Base-by-base conservation (phyloP, 2,329 filamentous ascomycete species). In the Beauveria scarabaeidicola region DNA sequence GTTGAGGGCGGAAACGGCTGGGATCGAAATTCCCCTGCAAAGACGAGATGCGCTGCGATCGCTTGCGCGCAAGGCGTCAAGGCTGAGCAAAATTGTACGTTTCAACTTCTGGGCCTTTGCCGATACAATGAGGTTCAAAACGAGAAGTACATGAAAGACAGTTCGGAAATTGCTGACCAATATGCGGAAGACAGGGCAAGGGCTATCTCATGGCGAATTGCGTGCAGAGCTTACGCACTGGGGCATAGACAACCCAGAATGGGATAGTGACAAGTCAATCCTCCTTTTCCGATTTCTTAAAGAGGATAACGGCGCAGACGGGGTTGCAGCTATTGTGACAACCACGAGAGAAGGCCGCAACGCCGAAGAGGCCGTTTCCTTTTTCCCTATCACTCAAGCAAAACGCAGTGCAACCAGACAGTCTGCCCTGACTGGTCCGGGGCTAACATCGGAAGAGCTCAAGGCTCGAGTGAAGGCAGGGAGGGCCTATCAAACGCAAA, bases 1-100 rank as follows among this genome's bases (percentile, higher is more conserved):
- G 60, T 69, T 43, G 67, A 69, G 61, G 69, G 67, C 41, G 68
- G 67, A 7, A 41, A 52, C n/a, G 62, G 51, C n/a, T n/a, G 5
- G 8, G 6, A 53, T 11, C 7, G 62, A 51, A 19, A 19, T 8
- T 29, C 19, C 40, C 9, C 47, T 15, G 38, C 58, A 27, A 25
- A 62, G 15, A 64, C 63, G 13, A 52, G 63, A 23, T 63, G 64
- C 38, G 64, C 65, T 36, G 64, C 58, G 15, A 15, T 61, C n/a
- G 32, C 36, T 17, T 65, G 63, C 47, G 9, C n/a, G n/a, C 15
- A 23, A 17, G 44, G 27, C 17, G 44, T 46, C 58, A 66, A 64
- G 57, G 62, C 63, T 23, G 63, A 67, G 61, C 65, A 61, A 40
- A 59, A 61, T 36, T 61, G 65, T 43, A 60, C 52, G 59, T 53